Base-by-base conservation (phyloP, 352 stramenopile species). In the Phytophthora hybrid region DNA sequence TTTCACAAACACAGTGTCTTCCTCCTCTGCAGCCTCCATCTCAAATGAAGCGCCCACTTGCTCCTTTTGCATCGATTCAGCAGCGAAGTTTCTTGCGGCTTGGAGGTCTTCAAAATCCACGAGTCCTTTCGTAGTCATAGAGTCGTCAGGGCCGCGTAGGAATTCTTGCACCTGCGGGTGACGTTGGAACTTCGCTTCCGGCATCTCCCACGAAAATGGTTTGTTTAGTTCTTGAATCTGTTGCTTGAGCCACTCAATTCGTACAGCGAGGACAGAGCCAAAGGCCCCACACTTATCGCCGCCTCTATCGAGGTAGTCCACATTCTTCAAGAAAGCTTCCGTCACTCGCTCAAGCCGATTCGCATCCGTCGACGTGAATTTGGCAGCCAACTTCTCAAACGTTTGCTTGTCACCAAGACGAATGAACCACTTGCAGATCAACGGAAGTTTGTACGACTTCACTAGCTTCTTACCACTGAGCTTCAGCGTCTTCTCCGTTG, bases 171-270 rank as follows among this genome's bases (percentile, higher is more conserved):
- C 61, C 8, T 63, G 23, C 5, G 4, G 5, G 13, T 16, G 5
- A 3, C 16, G 13, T 46, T 14, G 19, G 21, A 69, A 63, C 0
- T 59, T 9, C 0, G 72, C 66, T 8, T 57, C 19, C 1, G 67
- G 67, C 44, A 79, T 79, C 29, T 61, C 41, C 71, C 71, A 75
- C 47, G 73, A 71, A n/a, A 73, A 68, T 2, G 56, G 62, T 32
- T 46, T 68, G 16, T 51, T 31, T 10, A 54, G 19, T 7, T 19
- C 26, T 52, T 44, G 7, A 58, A 64, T 37, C 53, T 62, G 39
- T 11, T 32, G 18, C 47, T 78, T 62, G 4, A 74, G 11, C 65
- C 54, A 74, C 32, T 77, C 44, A 6, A 66, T 10, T 59, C 62
- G 41, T 39, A 21, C 44, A 5, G 18, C 6, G 16, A 51, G n/a